phyloP scores from a whole-genome alignment of 208 protist species.

The Angomonas desouzai region DNA sequence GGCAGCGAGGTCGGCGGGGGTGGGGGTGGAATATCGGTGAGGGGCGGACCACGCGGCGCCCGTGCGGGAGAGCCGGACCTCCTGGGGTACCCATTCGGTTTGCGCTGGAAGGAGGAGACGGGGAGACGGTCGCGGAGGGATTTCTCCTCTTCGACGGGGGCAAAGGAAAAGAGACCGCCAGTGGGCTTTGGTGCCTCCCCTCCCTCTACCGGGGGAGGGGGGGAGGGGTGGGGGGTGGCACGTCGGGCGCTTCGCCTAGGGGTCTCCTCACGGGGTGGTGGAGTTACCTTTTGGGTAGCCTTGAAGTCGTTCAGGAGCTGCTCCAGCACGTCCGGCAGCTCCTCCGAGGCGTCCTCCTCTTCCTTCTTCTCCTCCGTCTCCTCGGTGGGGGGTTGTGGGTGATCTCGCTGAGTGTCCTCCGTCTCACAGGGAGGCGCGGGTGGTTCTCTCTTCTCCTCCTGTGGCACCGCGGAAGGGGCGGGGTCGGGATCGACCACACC shows the following conservation, averaged over 20 bases:
- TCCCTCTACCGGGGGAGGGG: too few species aligned
- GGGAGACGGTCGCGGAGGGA: background rate
- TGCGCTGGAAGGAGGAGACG: background rate
- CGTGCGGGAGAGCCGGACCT: too few species aligned
- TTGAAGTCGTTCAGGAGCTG: conserved; percentile 4
- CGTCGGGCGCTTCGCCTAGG: too few species aligned
- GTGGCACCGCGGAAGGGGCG: background rate
- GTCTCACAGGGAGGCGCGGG: too few species aligned
- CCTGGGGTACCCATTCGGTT: background rate
- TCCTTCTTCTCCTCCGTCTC: background rate
- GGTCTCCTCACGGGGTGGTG: background rate
- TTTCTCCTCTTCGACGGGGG: background rate
- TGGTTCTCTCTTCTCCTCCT: background rate
- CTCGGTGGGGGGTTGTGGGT: background rate
- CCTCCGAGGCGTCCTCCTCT: background rate
- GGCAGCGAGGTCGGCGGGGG: too few species aligned
- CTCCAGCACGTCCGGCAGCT: background rate
- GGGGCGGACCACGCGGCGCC: too few species aligned
- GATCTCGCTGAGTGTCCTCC: background rate
- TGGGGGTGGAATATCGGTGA: too few species aligned
- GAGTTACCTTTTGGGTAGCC: background rate
- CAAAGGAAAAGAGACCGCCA: conserved; percentile 3
- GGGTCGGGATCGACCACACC: background rate
- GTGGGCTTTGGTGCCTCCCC: too few species aligned
- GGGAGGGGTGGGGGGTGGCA: too few species aligned